A percentile compares a stretch with the other conserved stretches of the same genome.
phyloP scores from a whole-genome alignment of 257 asterid species.

The Solanum acaule region DNA sequence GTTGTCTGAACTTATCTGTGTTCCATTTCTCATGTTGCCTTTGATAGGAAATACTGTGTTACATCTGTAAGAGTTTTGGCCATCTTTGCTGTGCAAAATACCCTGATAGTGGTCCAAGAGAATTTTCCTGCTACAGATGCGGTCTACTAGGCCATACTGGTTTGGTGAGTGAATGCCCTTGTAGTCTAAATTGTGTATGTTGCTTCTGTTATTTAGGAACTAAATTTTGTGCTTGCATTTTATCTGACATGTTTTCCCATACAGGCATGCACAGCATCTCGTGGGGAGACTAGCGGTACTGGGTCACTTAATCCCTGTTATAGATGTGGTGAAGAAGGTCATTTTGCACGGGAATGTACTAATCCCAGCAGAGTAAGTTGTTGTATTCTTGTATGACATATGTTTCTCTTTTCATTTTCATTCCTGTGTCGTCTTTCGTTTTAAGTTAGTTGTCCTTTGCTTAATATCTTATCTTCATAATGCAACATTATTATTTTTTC shows the following conservation, averaged over 20 bases:
- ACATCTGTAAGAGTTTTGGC: slow-evolving; percentile 61
- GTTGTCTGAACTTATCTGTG: neutral
- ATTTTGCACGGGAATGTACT: slow-evolving; percentile 91
- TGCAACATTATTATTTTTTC: neutral
- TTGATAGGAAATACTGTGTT: slow-evolving; percentile 68
- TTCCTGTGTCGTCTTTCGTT: neutral
- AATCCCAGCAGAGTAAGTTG: slow-evolving; percentile 2
- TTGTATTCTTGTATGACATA: neutral
- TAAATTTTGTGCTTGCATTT: neutral
- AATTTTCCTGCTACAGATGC: slow-evolving; percentile 76
- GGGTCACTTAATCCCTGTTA: slow-evolving; percentile 46
- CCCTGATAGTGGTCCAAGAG: slow-evolving; percentile 41
- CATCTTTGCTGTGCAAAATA: slow-evolving; percentile 75
- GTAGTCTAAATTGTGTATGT: neutral
- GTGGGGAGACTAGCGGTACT: slow-evolving; percentile 21
- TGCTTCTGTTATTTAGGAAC: neutral
- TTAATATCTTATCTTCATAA: neutral
- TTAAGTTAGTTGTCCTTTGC: neutral
- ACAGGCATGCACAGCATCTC: slow-evolving; percentile 50
- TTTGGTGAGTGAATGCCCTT: slow-evolving; percentile 47
- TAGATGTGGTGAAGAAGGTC: slow-evolving; percentile 72
- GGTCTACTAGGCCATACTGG: slow-evolving; percentile 91
- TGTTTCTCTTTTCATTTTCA: neutral
- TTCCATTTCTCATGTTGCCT: neutral
- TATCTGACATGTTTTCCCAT: neutral